These are phyloP conservation scores for Cyamopsis tetragonoloba DNA, from an alignment of 306 rosid genomes.

Conservation along the genomic window DNA sequence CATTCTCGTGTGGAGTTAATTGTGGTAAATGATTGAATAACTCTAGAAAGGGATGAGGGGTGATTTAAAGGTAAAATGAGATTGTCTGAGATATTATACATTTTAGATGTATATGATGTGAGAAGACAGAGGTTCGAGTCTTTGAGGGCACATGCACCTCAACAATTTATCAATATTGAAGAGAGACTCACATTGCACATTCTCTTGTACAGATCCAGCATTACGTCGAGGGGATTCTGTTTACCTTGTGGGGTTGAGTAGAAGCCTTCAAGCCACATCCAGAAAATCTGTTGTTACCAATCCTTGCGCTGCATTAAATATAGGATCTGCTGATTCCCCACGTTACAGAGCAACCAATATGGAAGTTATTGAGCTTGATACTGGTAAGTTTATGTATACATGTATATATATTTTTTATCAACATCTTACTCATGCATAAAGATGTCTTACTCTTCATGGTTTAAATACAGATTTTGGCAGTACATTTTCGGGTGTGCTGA, in stretches of 20 bases:
- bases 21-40: conserved; percentile 3
- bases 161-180: background rate
- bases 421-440: conserved; percentile 9
- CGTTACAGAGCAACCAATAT: conserved; percentile 92
- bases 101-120: conserved; percentile 14
- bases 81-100: background rate
- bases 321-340: conserved; percentile 88
- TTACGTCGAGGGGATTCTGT: conserved; percentile 91
- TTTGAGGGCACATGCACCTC: conserved; percentile 9
- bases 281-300: conserved; percentile 93
- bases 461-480: conserved; percentile 80
- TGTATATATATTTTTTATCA: background rate
- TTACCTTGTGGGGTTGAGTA: conserved; percentile 86
- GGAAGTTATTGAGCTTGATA: conserved; percentile 99
- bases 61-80: conserved; percentile 4
- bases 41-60: background rate
- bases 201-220: conserved; percentile 66
- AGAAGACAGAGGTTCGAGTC: conserved; percentile 16
- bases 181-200: background rate
- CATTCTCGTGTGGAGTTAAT: conserved; percentile 1
- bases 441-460: conserved; percentile 3
- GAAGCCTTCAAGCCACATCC: conserved; percentile 98
- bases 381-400: conserved; percentile 55
- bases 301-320: conserved; percentile 89
- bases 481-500: conserved; percentile 86